Evolutionary conservation across 495 filamentous ascomycete genomes (phyloP).

Genomic region (Penicillium lividum): DNA sequence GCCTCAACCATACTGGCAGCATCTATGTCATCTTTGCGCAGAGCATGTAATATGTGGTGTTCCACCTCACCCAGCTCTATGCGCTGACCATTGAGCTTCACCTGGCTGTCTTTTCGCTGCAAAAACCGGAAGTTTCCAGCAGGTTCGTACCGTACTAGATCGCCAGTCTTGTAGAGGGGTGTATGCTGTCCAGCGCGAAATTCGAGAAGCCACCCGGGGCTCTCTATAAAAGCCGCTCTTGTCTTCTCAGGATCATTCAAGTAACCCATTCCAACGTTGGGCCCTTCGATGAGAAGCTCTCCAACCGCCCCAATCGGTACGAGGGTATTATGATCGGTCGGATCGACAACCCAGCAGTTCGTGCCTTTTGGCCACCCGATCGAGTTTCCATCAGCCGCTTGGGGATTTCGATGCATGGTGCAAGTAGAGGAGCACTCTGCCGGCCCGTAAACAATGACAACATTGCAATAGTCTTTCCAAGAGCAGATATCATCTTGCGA

Average conservation of each 20-base stretch:
- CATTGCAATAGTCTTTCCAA: too few relatives aligned
- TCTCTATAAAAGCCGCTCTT: conserved; percentile 47
- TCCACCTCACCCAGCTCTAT: conserved; percentile 62
- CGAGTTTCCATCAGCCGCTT: too few relatives aligned
- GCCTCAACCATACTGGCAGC: too few relatives aligned
- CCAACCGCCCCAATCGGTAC: conserved; percentile 61
- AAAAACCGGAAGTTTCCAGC: too few relatives aligned
- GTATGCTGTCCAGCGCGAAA: too few relatives aligned
- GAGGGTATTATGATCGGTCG: conserved; percentile 50
- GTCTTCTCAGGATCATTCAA: conserved; percentile 19
- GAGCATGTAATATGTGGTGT: conserved; percentile 28
- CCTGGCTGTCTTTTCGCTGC: conserved; percentile 57
- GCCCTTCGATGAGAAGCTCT: conserved; percentile 63
- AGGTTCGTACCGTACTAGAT: conserved; percentile 52
- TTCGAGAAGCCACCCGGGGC: conserved; percentile 45
- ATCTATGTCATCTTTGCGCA: too few relatives aligned
- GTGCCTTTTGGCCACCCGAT: too few relatives aligned
- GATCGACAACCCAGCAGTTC: conserved; percentile 57
- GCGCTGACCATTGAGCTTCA: conserved; percentile 68
- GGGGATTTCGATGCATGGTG: too few relatives aligned
- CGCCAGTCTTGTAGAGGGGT: conserved; percentile 30
- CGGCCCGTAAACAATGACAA: too few relatives aligned
- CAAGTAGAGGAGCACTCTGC: too few relatives aligned
- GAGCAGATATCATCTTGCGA: too few relatives aligned
- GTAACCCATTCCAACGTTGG: conserved; percentile 49